These are phyloP conservation scores for Wickerhamomyces sp. DNA, from an alignment of 1,139 yeast genomes.

Conservation along the genomic window DNA sequence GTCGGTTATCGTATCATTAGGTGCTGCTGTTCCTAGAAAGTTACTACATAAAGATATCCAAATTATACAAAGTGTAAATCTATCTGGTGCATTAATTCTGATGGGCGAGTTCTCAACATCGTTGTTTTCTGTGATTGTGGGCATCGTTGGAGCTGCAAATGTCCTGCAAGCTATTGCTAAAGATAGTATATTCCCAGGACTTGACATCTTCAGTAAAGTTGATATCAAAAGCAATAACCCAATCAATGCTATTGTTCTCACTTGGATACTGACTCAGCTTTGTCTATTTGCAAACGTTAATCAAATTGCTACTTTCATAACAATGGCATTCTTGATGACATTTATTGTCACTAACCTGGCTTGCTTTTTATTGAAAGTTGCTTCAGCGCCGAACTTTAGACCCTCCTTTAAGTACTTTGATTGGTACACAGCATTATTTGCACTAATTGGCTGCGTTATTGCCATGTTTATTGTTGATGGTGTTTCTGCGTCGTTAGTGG, in stretches of 20 bases:
- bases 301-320: constrained; percentile 89
- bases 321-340: constrained; percentile 96
- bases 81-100: constrained; percentile 67
- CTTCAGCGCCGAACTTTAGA: constrained; percentile 94
- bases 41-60: constrained; percentile 74
- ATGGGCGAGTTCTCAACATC: constrained; percentile 89
- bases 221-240: constrained; percentile 44
- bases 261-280: constrained; percentile 79
- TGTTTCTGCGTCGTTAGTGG: constrained; percentile 72
- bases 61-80: constrained; percentile 74
- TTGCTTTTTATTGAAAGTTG: constrained; percentile 78
- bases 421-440: constrained; percentile 74
- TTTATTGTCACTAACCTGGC: constrained; percentile 91
- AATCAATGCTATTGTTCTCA: constrained; percentile 57
- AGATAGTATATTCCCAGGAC: constrained; percentile 79
- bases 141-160: constrained; percentile 91
- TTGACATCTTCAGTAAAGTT: constrained; percentile 52
- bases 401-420: constrained; percentile 90
- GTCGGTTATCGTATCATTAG: constrained; percentile 73
- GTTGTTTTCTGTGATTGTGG: constrained; percentile 87
- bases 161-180: constrained; percentile 86
- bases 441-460: constrained; percentile 60
- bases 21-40: constrained; percentile 73
- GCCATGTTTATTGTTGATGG: constrained; percentile 98
- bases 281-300: constrained; percentile 87